Percentiles rank a stretch among this genome's conserved stretches.
Evolutionary conservation across 2,329 filamentous ascomycete species (phyloP).

Genomic region (Rhinocladiella mackenziei): DNA sequence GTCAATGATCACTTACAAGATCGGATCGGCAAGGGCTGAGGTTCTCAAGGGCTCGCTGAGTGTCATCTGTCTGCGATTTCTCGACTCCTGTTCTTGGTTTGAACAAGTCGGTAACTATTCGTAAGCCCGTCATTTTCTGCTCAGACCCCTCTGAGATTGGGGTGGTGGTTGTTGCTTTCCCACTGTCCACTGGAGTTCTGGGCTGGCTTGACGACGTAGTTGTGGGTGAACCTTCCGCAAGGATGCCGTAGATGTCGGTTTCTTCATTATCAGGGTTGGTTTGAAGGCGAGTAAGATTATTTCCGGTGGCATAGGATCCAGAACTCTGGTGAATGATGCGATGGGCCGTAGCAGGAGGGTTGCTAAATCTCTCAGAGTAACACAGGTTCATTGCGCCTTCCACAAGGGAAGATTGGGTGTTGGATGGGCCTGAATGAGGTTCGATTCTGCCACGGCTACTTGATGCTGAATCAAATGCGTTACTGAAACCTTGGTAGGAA

Average conservation of each 20-base stretch:
- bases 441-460: background rate
- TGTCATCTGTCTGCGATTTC: conserved; percentile 6
- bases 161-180: conserved; percentile 9
- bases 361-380: background rate
- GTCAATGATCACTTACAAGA: conserved; percentile 16
- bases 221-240: conserved; percentile 13
- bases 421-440: too few species aligned
- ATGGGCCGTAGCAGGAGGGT: too few species aligned
- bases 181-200: conserved; percentile 12
- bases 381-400: too few species aligned
- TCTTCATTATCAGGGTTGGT: conserved; percentile 9
- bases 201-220: conserved; percentile 1
- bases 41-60: conserved; percentile 8
- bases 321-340: too few species aligned
- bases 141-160: conserved; percentile 12
- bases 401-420: too few species aligned
- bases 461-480: conserved; percentile 4
- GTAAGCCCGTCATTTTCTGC: conserved; percentile 21
- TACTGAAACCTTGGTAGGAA: conserved; percentile 2
- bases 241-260: conserved; percentile 8
- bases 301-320: too few species aligned
- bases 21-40: conserved; percentile 15
- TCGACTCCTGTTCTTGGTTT: conserved; percentile 18
- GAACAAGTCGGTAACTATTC: conserved; percentile 27
- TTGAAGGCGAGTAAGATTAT: conserved; percentile 13